phyloP scores from a whole-genome alignment of 1,284 basidiomycete genomes.

The Microbotryum intermedium region DNA sequence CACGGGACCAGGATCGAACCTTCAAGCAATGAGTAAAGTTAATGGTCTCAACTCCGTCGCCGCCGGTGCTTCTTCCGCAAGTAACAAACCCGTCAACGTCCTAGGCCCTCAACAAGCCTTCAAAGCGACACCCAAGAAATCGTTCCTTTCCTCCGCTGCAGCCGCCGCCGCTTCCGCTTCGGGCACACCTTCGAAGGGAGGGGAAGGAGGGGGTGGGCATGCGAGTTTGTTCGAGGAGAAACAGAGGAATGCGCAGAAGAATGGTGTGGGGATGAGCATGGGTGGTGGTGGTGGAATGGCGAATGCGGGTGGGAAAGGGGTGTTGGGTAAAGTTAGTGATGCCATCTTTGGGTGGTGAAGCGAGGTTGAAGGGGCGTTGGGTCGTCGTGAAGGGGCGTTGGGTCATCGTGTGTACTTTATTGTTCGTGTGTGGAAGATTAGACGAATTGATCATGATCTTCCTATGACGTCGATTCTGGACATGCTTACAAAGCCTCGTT shows the following conservation, averaged over 20 bases:
- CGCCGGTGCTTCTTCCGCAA: background rate
- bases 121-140: slow-evolving; percentile 20
- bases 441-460: no score
- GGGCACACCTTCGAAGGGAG: background rate
- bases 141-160: slow-evolving; percentile 10
- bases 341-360: slow-evolving; percentile 31
- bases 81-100: slow-evolving; percentile 26
- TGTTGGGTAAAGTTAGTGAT: slow-evolving; percentile 29
- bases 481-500: no score
- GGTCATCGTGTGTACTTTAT: no score
- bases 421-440: no score
- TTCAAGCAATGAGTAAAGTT: background rate
- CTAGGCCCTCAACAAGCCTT: slow-evolving; percentile 27
- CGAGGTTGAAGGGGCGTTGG: no score
- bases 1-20: background rate
- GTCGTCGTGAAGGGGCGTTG: no score
- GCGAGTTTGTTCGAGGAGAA: slow-evolving; percentile 31
- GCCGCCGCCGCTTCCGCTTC: background rate
- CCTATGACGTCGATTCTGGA: no score
- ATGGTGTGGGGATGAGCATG: no score
- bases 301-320: slow-evolving; percentile 21
- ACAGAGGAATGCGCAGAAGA: slow-evolving; percentile 11
- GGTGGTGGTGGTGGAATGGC: slow-evolving; percentile 19
- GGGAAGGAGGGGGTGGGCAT: slow-evolving; percentile 14
- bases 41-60: background rate